These are phyloP conservation scores for Apiotrichum siamense DNA, from an alignment of 1,284 basidiomycete species.

Conservation along the genomic window DNA sequence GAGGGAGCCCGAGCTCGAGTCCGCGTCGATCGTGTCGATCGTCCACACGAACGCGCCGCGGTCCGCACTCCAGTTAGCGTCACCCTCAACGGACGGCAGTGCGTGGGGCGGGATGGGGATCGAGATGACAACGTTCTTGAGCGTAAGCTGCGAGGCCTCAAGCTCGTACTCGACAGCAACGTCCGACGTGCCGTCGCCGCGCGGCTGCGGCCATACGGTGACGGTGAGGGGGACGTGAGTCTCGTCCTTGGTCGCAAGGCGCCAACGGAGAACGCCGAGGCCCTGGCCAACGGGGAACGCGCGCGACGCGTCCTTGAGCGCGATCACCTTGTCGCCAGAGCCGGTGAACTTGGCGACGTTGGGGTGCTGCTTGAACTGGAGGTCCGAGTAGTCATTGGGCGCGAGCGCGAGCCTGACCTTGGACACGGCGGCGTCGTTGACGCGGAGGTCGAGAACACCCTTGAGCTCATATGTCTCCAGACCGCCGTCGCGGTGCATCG, in stretches of 20 bases:
- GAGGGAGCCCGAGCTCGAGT: slow-evolving; percentile 66
- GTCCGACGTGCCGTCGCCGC: slow-evolving; percentile 81
- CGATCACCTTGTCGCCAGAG: slow-evolving; percentile 60
- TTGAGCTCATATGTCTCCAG: slow-evolving; percentile 83
- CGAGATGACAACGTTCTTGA: slow-evolving; percentile 80
- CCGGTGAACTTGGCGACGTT: slow-evolving; percentile 75
- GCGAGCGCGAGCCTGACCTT: slow-evolving; percentile 68
- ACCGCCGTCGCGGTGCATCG: slow-evolving; percentile 83
- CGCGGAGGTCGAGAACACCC: slow-evolving; percentile 87
- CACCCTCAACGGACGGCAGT: slow-evolving; percentile 71
- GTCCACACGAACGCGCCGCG: slow-evolving; percentile 81
- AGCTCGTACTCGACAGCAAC: slow-evolving; percentile 97
- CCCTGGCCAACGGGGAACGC: slow-evolving; percentile 82
- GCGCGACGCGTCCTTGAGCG: slow-evolving; percentile 74
- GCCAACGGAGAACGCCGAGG: slow-evolving; percentile 86
- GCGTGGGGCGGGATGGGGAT: slow-evolving; percentile 87
- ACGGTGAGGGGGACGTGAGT: slow-evolving; percentile 87
- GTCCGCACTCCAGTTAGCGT: slow-evolving; percentile 75
- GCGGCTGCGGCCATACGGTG: slow-evolving; percentile 92
- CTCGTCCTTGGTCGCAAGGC: slow-evolving; percentile 86
- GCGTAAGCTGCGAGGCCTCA: slow-evolving; percentile 69
- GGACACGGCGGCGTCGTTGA: slow-evolving; percentile 69
- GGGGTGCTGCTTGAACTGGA: slow-evolving; percentile 96
- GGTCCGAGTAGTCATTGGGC: slow-evolving; percentile 58
- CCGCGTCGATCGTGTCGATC: slow-evolving; percentile 51